Percentiles rank a stretch among this genome's conserved stretches.
Evolutionary conservation across 1,284 basidiomycete genomes (phyloP).

Genomic region (Cystobasidium sp.): DNA sequence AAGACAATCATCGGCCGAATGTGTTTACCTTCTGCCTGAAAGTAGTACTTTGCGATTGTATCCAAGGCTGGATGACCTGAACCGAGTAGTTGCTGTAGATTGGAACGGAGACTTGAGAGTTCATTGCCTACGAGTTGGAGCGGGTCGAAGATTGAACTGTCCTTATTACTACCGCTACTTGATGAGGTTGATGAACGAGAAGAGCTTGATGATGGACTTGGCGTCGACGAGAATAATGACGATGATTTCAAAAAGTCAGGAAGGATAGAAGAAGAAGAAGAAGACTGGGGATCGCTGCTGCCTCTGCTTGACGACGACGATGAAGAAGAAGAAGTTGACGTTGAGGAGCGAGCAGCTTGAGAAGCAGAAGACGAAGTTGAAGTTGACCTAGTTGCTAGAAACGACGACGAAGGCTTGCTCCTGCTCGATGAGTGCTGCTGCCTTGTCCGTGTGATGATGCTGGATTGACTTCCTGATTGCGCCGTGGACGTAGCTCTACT

Average conservation of each 20-base stretch:
- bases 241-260: constrained; percentile 22
- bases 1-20: constrained; percentile 88
- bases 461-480: no score
- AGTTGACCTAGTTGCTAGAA: not conserved
- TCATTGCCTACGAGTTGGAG: constrained; percentile 72
- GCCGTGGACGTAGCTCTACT: no score
- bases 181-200: not conserved
- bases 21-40: constrained; percentile 80
- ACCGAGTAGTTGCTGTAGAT: constrained; percentile 79
- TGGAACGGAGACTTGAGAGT: constrained; percentile 73
- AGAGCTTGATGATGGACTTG: not conserved
- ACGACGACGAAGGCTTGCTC: not conserved
- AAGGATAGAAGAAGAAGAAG: not conserved
- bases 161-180: not conserved
- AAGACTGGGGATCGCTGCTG: not conserved
- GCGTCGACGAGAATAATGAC: not conserved
- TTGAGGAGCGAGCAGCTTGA: constrained; percentile 3
- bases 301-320: constrained; percentile 3
- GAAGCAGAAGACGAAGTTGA: constrained; percentile 21
- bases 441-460: not conserved
- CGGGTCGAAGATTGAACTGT: constrained; percentile 62
- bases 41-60: constrained; percentile 90
- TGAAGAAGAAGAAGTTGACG: constrained; percentile 9
- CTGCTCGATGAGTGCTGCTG: not conserved
- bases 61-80: constrained; percentile 85